These are phyloP conservation scores for Diutina siamensis DNA, from an alignment of 1,139 yeast species.

Conservation along the genomic window DNA sequence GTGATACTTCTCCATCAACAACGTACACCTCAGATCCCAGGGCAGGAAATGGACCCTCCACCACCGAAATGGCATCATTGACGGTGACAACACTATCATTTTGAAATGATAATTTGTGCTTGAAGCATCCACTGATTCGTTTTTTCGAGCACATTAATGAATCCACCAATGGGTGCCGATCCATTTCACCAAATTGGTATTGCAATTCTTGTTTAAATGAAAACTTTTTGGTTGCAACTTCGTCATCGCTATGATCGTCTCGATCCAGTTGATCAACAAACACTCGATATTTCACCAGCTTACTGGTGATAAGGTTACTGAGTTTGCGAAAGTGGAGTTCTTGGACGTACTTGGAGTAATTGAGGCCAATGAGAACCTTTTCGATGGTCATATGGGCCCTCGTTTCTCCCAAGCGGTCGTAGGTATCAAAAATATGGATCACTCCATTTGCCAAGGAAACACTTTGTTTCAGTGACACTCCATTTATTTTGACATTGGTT, in stretches of 20 bases:
- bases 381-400: conserved; percentile 47
- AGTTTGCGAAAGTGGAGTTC: conserved; percentile 61
- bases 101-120: conserved; percentile 19
- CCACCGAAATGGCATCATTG: conserved; percentile 32
- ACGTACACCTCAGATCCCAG: conserved; percentile 50
- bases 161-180: neutral
- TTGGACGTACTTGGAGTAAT: conserved; percentile 53
- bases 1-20: conserved; percentile 40
- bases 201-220: conserved; percentile 29
- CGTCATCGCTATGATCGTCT: conserved; percentile 24
- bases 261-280: conserved; percentile 36
- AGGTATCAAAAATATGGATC: conserved; percentile 40
- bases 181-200: conserved; percentile 47
- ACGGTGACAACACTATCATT: conserved; percentile 10
- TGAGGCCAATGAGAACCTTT: conserved; percentile 62
- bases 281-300: conserved; percentile 40
- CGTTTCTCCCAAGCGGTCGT: conserved; percentile 18
- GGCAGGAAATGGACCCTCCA: conserved; percentile 32
- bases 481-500: neutral
- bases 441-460: conserved; percentile 47
- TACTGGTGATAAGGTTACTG: conserved; percentile 43
- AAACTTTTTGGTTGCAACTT: conserved; percentile 1
- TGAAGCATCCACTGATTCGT: conserved; percentile 31
- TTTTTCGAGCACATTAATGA: conserved; percentile 20
- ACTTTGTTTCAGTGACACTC: conserved; percentile 14